These are phyloP conservation scores for Ambrosia trifida DNA, from an alignment of 129 eudicot species.

Conservation along the genomic window DNA sequence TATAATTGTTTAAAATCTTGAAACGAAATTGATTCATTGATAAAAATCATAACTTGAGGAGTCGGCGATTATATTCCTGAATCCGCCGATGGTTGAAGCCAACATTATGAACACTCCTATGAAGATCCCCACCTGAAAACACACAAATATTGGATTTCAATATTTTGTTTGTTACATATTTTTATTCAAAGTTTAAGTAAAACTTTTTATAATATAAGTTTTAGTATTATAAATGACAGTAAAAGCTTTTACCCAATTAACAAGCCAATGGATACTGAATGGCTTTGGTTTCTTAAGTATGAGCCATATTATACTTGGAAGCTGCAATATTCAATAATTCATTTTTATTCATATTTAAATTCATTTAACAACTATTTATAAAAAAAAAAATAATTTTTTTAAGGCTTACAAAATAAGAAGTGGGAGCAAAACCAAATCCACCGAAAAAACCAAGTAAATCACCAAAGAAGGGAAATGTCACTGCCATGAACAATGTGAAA, in stretches of 20 bases:
- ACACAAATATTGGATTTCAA: background rate
- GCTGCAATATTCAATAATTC: conserved; percentile 42
- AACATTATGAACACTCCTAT: conserved; percentile 78
- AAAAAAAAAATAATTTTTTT: background rate
- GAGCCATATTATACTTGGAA: conserved; percentile 90
- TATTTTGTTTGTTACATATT: background rate
- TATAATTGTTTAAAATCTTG: background rate
- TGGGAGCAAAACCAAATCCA: conserved; percentile 96
- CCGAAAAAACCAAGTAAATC: conserved; percentile 98
- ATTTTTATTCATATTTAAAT: background rate
- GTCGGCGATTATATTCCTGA: conserved; percentile 68
- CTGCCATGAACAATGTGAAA: conserved; percentile 75
- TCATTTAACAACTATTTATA: background rate
- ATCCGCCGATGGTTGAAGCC: conserved; percentile 86
- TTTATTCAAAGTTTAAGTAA: background rate
- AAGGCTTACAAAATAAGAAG: conserved; percentile 81
- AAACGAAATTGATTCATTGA: conserved; percentile 33
- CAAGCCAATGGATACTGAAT: conserved; percentile 64
- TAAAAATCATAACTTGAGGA: conserved; percentile 74
- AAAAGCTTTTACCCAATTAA: conserved; percentile 77
- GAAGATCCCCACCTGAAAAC: conserved; percentile 73
- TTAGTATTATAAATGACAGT: background rate
- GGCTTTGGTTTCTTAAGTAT: conserved; percentile 75
- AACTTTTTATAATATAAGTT: background rate
- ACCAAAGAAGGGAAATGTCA: conserved; percentile 92